Percentiles rank a stretch among this genome's conserved stretches.
Conservation (phyloP, 2,329 filamentous ascomycete genomes). For the Paraphaeosphaeria sporulosa region DNA sequence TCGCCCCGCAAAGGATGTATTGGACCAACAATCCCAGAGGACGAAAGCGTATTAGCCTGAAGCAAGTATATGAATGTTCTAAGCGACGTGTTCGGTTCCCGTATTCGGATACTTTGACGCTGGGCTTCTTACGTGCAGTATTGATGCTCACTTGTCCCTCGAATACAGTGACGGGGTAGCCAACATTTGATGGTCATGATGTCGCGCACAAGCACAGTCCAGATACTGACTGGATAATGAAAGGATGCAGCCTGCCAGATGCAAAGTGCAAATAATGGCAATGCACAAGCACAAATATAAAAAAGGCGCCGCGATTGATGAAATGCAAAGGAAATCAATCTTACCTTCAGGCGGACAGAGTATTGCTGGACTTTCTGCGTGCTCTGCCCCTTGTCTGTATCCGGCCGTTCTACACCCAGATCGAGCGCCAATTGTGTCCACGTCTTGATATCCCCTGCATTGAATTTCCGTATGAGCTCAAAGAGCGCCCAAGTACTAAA, state of each 20-base stretch:
- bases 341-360: conserved; percentile 86
- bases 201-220: not conserved
- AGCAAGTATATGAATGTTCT: not conserved
- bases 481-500: conserved; percentile 82
- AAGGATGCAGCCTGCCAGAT: not conserved
- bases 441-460: conserved; percentile 85
- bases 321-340: conserved; percentile 16
- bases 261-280: not conserved
- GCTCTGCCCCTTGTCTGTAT: conserved; percentile 82
- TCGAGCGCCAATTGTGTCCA: conserved; percentile 89
- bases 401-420: conserved; percentile 87
- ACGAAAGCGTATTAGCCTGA: conserved; percentile 2
- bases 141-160: not conserved
- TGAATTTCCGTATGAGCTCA: conserved; percentile 78
- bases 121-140: not conserved
- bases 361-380: conserved; percentile 95
- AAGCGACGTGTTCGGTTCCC: not conserved
- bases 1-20: conserved; percentile 4
- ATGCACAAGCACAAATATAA: not conserved
- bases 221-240: not conserved
- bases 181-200: not conserved
- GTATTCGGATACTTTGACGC: not conserved
- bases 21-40: conserved; percentile 9
- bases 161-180: not conserved
- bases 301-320: not conserved